Conservation (phyloP, 257 asterid species). For the Cordia subcordata region DNA sequence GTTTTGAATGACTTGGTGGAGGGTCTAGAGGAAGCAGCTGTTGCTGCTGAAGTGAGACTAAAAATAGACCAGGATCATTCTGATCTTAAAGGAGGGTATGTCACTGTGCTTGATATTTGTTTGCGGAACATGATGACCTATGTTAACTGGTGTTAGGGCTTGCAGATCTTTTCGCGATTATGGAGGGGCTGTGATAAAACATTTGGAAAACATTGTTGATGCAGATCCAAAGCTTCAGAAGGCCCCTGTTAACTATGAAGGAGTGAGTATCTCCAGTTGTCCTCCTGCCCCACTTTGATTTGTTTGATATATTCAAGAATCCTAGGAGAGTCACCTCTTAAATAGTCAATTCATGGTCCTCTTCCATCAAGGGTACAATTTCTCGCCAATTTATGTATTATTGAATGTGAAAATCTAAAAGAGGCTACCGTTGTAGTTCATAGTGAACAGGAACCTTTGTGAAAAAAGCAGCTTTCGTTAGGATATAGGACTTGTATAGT, state of each 20-base stretch:
- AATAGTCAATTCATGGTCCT: no score
- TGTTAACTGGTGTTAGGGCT: constrained; percentile 15
- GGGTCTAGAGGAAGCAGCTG: constrained; percentile 79
- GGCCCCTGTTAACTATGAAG: constrained; percentile 94
- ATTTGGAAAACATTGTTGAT: constrained; percentile 45
- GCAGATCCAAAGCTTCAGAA: constrained; percentile 67
- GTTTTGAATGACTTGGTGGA: constrained; percentile 92
- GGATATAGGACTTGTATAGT: no score
- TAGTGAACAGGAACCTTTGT: no score
- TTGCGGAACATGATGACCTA: not conserved
- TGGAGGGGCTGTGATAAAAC: constrained; percentile 85
- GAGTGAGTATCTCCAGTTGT: constrained; percentile 47
- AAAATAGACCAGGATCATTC: constrained; percentile 81
- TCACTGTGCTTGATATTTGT: constrained; percentile 2
- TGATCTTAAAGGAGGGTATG: constrained; percentile 92
- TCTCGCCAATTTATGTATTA: no score
- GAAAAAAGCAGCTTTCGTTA: no score
- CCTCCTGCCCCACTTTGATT: not conserved
- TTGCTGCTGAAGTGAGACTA: constrained; percentile 77
- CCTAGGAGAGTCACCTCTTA: no score
- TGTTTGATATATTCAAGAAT: no score
- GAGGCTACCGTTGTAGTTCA: no score
- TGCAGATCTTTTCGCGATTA: constrained; percentile 86
- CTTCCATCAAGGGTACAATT: no score
- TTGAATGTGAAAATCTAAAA: no score